phyloP scores from a whole-genome alignment of 768 basidiomycete species.

The Termitomyces sp. region DNA sequence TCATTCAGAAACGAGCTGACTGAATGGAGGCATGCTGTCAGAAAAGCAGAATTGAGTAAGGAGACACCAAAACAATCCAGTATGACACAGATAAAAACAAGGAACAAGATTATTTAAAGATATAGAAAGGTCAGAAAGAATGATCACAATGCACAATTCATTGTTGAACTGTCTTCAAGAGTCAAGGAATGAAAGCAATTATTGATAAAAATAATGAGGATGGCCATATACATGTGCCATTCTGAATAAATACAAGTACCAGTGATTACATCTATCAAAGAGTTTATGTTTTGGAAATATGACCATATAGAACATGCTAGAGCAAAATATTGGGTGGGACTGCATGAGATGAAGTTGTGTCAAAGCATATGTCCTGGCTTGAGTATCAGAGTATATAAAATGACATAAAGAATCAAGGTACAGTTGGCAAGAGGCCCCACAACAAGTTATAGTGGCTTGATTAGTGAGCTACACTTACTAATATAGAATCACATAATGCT shows the following conservation, averaged over 20 bases:
- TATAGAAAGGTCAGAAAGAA: conserved; percentile 4
- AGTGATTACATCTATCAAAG: too few relatives aligned
- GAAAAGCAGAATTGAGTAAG: conserved; percentile 56
- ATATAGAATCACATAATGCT: too few relatives aligned
- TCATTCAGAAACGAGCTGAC: conserved; percentile 66
- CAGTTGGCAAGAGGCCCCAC: too few relatives aligned
- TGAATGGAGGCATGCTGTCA: conserved; percentile 69
- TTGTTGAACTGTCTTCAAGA: not conserved
- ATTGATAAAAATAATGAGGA: conserved; percentile 4
- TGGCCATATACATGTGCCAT: not conserved
- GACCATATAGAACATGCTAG: too few relatives aligned
- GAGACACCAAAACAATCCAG: conserved; percentile 39
- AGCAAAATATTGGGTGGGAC: too few relatives aligned
- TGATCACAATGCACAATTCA: not conserved
- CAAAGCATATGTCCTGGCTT: too few relatives aligned
- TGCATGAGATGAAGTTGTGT: too few relatives aligned
- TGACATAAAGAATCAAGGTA: too few relatives aligned
- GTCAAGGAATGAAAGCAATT: not conserved
- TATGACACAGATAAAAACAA: conserved; percentile 43
- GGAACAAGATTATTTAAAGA: conserved; percentile 34
- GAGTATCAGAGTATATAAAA: too few relatives aligned
- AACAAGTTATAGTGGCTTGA: too few relatives aligned
- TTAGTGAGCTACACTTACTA: too few relatives aligned
- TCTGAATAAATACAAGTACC: conserved; percentile 44
- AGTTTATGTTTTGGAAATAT: too few relatives aligned